Conservation (phyloP, 2,329 filamentous ascomycete species). For the Fusarium sp. region DNA sequence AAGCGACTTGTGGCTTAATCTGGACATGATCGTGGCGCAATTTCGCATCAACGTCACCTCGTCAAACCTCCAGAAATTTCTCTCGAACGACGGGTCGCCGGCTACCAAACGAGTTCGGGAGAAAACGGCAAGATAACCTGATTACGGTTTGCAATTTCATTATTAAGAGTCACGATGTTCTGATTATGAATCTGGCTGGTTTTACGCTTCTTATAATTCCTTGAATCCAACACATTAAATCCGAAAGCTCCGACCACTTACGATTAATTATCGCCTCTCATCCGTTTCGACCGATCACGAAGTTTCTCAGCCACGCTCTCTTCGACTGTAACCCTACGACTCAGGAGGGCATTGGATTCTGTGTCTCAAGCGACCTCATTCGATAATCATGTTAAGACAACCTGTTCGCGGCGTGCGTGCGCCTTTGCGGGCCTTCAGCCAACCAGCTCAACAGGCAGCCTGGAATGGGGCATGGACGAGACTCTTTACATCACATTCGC, state of each 20-base stretch:
- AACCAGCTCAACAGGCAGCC: slow-evolving; percentile 31
- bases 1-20: not conserved
- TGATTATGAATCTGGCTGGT: slow-evolving; percentile 7
- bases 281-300: slow-evolving; percentile 20
- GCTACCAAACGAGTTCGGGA: slow-evolving; percentile 3
- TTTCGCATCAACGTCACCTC: slow-evolving; percentile 39
- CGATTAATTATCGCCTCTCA: slow-evolving; percentile 30
- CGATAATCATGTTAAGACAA: slow-evolving; percentile 43
- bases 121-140: slow-evolving; percentile 16
- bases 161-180: slow-evolving; percentile 18
- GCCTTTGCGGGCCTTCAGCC: slow-evolving; percentile 34
- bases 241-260: slow-evolving; percentile 40
- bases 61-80: slow-evolving; percentile 23
- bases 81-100: slow-evolving; percentile 12
- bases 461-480: slow-evolving; percentile 46
- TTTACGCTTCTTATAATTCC: slow-evolving; percentile 7
- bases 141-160: slow-evolving; percentile 1
- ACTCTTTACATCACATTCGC: slow-evolving; percentile 43
- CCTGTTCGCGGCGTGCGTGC: slow-evolving; percentile 38
- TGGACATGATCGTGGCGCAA: slow-evolving; percentile 31
- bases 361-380: not conserved
- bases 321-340: not conserved
- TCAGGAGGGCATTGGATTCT: not conserved
- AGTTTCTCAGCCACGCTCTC: slow-evolving; percentile 15
- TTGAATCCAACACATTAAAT: slow-evolving; percentile 18